A percentile compares a stretch with the other conserved stretches of the same genome.
These are phyloP conservation scores for Dendrobium officinale DNA, from an alignment of 106 monocot genomes.

Conservation along the genomic window DNA sequence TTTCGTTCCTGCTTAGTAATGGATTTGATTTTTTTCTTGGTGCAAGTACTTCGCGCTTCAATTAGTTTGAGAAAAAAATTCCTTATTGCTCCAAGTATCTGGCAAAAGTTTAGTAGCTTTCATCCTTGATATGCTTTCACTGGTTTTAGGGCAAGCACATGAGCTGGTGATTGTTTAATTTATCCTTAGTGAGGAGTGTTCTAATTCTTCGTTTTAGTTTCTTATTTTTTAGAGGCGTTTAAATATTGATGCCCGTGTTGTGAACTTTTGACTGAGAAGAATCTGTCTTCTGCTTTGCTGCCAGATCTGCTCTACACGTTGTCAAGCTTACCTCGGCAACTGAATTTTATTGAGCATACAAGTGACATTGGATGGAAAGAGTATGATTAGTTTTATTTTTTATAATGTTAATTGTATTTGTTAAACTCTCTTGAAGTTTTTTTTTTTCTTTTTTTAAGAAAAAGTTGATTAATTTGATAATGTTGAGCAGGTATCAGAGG, in stretches of 20 bases:
- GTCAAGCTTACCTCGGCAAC: constrained; percentile 39
- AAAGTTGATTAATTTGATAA: constrained; percentile 2
- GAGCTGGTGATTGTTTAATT: neutral
- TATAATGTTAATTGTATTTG: neutral
- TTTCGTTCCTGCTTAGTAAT: neutral
- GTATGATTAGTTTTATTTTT: constrained; percentile 15
- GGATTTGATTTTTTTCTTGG: neutral
- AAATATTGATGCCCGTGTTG: neutral
- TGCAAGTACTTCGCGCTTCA: neutral
- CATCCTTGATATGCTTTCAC: neutral
- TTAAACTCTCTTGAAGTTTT: neutral
- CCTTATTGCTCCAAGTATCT: neutral
- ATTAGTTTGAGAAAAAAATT: neutral
- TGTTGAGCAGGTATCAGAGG: constrained; percentile 34
- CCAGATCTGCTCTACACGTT: constrained; percentile 51
- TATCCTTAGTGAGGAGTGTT: neutral
- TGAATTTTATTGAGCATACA: constrained; percentile 69
- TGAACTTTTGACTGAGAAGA: neutral
- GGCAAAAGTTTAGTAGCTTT: neutral
- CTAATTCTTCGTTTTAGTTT: neutral
- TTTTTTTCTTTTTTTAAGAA: neutral
- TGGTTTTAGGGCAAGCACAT: neutral
- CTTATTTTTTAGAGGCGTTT: neutral
- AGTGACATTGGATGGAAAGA: constrained; percentile 66
- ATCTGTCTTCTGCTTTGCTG: neutral